Percentiles rank a stretch among this genome's conserved stretches.
phyloP scores from a whole-genome alignment of 2,329 filamentous ascomycete genomes.

The Arthrinium puccinioides region DNA sequence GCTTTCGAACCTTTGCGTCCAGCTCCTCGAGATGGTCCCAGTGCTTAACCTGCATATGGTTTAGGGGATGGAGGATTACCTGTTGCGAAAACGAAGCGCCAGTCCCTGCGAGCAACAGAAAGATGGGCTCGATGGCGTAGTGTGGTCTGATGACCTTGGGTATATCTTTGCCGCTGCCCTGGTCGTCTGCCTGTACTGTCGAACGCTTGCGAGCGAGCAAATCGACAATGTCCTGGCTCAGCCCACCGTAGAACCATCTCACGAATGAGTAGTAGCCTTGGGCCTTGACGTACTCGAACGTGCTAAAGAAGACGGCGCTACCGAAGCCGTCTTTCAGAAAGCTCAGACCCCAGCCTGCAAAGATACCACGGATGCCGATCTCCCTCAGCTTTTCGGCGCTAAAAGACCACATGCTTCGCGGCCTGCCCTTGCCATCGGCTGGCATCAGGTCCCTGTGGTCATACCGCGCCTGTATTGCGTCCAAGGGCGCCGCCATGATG shows the following conservation, averaged over 20 bases:
- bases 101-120: constrained; percentile 62
- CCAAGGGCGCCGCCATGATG: constrained; percentile 64
- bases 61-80: constrained; percentile 62
- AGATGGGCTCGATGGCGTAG: constrained; percentile 67
- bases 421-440: constrained; percentile 30
- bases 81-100: constrained; percentile 64
- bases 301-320: constrained; percentile 65
- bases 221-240: constrained; percentile 44
- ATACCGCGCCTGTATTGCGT: constrained; percentile 69
- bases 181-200: constrained; percentile 8
- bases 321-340: constrained; percentile 65
- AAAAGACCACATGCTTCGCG: constrained; percentile 67
- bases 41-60: constrained; percentile 64
- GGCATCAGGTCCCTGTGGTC: constrained; percentile 46
- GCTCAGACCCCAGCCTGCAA: constrained; percentile 64
- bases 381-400: constrained; percentile 59
- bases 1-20: constrained; percentile 49
- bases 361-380: constrained; percentile 65
- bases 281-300: constrained; percentile 70
- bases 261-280: constrained; percentile 68
- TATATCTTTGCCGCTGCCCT: constrained; percentile 12
- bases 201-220: constrained; percentile 40
- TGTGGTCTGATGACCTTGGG: constrained; percentile 59
- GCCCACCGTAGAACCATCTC: constrained; percentile 59
- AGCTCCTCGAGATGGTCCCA: constrained; percentile 67